Base-by-base conservation (phyloP, 164 flowering plant species). In the Brasenia schreberi region DNA sequence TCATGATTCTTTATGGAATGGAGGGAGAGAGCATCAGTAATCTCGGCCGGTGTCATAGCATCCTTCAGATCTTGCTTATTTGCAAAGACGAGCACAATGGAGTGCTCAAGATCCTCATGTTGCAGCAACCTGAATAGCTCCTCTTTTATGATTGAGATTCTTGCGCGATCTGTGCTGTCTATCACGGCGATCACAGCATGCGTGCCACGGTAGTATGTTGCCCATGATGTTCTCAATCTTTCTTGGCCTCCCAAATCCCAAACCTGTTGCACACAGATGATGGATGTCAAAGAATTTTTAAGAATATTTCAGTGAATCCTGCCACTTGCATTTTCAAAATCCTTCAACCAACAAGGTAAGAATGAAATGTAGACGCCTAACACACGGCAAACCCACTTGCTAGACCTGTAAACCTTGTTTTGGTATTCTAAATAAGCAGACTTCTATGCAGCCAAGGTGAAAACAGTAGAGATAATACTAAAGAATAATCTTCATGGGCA, bases 231-330 rank as follows among this genome's bases (percentile, higher is more conserved):
- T 70, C 98, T 77, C 5, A 94, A 80, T 65, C 97, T 84, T 5
- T 94, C 97, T 83, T 91, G 97, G 59, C 96, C 96, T 18, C 97
- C 98, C 62, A 90, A 86, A 75, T 90, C 97, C 96, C 96, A 90
- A 4, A 87, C 96, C 96, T 93, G 80, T 68, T 69, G 62, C 43
- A 67, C 65, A n/a, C 19, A 43, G 27, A 33, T 33, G 4, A 33
- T 33, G 39, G 39, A 33, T 33, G 39, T 33, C 39, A 33, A 33
- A 33, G 39, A 33, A 33, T 3, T 33, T 3, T 33, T 33, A 33
- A 33, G 39, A 33, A 33, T 33, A 33, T 33, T 33, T 33, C 39
- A 33, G 39, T 33, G 39, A 33, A 33, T 3, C 39, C 39, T 33
- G 39, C 39, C 39, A 33, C 39, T 33, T 33, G 1, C 39, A 33